Evolutionary conservation across 768 basidiomycete species (phyloP).

Genomic region (Lactarius hatsudake): DNA sequence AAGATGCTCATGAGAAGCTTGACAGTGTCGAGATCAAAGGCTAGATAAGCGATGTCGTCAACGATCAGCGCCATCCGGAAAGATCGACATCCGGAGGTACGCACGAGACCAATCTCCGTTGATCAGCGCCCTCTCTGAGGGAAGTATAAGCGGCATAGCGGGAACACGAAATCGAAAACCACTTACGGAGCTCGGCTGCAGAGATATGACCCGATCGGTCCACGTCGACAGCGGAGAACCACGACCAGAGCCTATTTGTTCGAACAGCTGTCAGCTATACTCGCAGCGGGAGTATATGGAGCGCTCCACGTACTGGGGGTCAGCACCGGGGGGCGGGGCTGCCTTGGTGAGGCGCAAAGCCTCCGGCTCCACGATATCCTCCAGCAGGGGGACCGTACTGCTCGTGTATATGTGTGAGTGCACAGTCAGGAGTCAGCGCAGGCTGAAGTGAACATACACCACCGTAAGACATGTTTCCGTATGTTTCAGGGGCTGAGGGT

Average conservation of each 20-base stretch:
- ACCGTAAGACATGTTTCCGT: conserved; percentile 23
- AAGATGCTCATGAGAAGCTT: conserved; percentile 83
- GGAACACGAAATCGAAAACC: background rate
- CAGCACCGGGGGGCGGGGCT: conserved; percentile 63
- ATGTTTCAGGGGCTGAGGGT: background rate
- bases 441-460: conserved; percentile 3
- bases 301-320: conserved; percentile 60
- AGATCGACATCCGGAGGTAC: conserved; percentile 33
- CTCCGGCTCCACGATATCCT: conserved; percentile 34
- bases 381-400: conserved; percentile 3
- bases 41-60: conserved; percentile 35
- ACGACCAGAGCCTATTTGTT: conserved; percentile 58
- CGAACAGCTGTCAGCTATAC: background rate
- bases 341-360: conserved; percentile 37
- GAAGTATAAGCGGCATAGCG: conserved; percentile 28
- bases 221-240: conserved; percentile 68
- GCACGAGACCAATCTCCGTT: conserved; percentile 76
- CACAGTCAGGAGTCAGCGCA: no score
- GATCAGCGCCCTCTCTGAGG: conserved; percentile 45
- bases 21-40: conserved; percentile 83
- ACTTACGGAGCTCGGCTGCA: conserved; percentile 65
- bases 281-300: background rate
- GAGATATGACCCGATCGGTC: conserved; percentile 68
- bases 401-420: background rate
- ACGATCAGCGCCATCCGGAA: background rate